Percentiles rank a stretch among this genome's conserved stretches.
These are phyloP conservation scores for Phytopythium montanum DNA, from an alignment of 352 stramenopile genomes.

Conservation along the genomic window DNA sequence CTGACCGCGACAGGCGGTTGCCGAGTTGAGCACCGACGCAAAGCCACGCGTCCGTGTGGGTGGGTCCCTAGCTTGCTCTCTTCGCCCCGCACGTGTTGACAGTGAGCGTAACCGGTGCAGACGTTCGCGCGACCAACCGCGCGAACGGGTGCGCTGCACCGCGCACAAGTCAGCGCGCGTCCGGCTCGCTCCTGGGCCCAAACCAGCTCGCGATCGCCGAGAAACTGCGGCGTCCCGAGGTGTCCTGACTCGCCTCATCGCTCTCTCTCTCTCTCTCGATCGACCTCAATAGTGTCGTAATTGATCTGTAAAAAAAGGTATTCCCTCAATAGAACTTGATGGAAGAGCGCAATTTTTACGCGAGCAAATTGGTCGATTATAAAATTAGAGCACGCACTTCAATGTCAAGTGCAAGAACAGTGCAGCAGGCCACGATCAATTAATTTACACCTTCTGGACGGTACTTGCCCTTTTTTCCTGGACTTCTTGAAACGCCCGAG, in stretches of 20 bases:
- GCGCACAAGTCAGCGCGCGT: neutral
- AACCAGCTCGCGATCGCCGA: neutral
- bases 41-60: neutral
- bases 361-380: neutral
- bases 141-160: neutral
- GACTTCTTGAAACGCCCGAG: neutral
- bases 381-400: neutral
- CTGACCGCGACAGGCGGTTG: neutral
- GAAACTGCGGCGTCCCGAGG: too few relatives aligned
- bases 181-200: neutral
- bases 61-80: too few relatives aligned
- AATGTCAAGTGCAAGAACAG: slow-evolving; percentile 1
- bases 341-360: neutral
- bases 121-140: neutral
- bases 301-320: neutral
- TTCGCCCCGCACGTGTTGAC: too few relatives aligned
- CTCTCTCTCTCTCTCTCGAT: too few relatives aligned
- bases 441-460: neutral
- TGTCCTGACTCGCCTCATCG: too few relatives aligned
- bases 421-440: neutral
- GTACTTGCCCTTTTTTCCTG: neutral
- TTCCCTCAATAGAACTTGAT: too few relatives aligned
- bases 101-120: too few relatives aligned
- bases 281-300: too few relatives aligned
- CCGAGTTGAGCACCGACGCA: neutral